A percentile compares a stretch with the other conserved stretches of the same genome.
Evolutionary conservation across 371 early-diverging fungal genomes (phyloP).

Genomic region (Blyttiomyces sp.): DNA sequence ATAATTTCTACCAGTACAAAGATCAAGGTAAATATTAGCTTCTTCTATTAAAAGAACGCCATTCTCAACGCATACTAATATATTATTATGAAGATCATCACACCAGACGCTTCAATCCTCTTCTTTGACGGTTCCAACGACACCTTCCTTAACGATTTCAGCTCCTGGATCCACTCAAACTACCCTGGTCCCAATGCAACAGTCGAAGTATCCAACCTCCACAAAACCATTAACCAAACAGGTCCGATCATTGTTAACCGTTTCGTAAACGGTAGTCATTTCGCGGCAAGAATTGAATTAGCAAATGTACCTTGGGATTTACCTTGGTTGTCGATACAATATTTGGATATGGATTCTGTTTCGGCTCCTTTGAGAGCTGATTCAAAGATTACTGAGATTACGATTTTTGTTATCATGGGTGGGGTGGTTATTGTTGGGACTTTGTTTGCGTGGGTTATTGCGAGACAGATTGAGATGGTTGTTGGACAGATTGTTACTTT

Average conservation of each 20-base stretch:
- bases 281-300: not conserved
- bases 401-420: conserved; percentile 5
- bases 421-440: conserved; percentile 11
- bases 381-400: conserved; percentile 1
- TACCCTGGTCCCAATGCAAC: not conserved
- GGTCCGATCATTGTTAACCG: not conserved
- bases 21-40: no score
- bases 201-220: not conserved
- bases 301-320: not conserved
- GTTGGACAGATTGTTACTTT: conserved; percentile 4
- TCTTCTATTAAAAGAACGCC: no score
- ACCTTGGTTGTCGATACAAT: not conserved
- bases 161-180: not conserved
- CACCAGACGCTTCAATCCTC: no score
- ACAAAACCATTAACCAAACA: not conserved
- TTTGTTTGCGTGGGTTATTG: conserved; percentile 1
- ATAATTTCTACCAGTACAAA: conserved; percentile 1
- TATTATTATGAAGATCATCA: no score
- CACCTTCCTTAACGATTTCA: not conserved
- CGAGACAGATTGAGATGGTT: conserved; percentile 10
- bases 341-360: not conserved
- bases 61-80: no score
- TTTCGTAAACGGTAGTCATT: not conserved
- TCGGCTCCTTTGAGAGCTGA: not conserved
- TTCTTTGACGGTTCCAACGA: no score